A percentile compares a stretch with the other conserved stretches of the same genome.
Conservation (phyloP, 2,329 filamentous ascomycete species). For the Sclerotinia subarctica region DNA sequence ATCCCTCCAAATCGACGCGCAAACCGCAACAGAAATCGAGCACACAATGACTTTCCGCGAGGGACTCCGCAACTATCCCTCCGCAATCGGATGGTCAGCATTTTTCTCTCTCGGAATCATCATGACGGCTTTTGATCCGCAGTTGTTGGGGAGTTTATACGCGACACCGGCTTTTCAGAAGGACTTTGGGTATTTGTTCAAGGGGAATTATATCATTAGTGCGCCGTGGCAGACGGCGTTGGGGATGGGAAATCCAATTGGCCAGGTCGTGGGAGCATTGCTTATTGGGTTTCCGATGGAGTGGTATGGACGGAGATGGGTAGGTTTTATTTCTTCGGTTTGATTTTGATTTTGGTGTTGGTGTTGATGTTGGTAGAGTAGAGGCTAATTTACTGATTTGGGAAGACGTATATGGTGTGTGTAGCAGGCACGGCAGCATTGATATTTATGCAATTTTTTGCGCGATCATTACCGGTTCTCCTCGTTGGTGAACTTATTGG, state of each 20-base stretch:
- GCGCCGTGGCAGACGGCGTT: conserved; percentile 34
- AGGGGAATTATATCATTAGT: conserved; percentile 29
- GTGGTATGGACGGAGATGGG: conserved; percentile 27
- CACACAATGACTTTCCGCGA: conserved; percentile 29
- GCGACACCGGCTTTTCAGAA: conserved; percentile 32
- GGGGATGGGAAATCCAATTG: conserved; percentile 33
- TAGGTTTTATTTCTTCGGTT: conserved; percentile 12
- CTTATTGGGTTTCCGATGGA: conserved; percentile 43
- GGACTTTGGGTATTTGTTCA: conserved; percentile 26
- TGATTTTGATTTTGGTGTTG: background rate
- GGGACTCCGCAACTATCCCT: conserved; percentile 29
- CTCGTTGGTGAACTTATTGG: conserved; percentile 36
- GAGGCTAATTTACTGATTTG: background rate
- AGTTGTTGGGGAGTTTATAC: conserved; percentile 31
- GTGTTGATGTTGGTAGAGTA: too few relatives aligned
- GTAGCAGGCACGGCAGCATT: conserved; percentile 23
- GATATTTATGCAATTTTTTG: conserved; percentile 31
- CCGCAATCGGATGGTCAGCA: conserved; percentile 30
- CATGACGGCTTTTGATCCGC: conserved; percentile 33
- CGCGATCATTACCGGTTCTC: conserved; percentile 22
- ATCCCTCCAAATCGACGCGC: background rate
- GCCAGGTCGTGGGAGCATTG: conserved; percentile 42
- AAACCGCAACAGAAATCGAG: conserved; percentile 26
- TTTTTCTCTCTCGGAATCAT: conserved; percentile 33
- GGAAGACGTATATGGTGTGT: conserved; percentile 24